A percentile compares a stretch with the other conserved stretches of the same genome.
Conservation (phyloP, 2,329 filamentous ascomycete species). For the Rhinocladiella mackenziei region DNA sequence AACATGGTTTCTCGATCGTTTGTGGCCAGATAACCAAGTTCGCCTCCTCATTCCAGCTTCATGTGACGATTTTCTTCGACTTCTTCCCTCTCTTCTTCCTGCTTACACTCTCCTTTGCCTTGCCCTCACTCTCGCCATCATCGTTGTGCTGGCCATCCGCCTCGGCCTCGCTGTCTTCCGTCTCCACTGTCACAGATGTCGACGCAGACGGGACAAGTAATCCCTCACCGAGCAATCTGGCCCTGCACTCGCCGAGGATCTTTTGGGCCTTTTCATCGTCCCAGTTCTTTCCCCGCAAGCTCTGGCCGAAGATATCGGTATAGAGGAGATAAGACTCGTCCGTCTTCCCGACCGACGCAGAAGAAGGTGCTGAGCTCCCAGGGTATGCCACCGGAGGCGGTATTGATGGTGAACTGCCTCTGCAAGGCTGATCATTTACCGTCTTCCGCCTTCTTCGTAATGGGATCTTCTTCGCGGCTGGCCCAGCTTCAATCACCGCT, state of each 20-base stretch:
- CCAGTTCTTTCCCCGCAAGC: constrained; percentile 13
- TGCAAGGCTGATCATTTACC: not conserved
- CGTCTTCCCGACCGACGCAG: not conserved
- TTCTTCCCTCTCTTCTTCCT: constrained; percentile 24
- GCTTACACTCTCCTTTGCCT: constrained; percentile 1
- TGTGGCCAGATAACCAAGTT: too few relatives aligned
- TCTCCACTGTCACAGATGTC: constrained; percentile 1
- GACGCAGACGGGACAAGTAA: constrained; percentile 9
- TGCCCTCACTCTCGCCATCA: constrained; percentile 1
- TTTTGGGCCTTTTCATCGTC: constrained; percentile 16
- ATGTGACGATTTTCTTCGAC: too few relatives aligned
- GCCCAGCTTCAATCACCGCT: constrained; percentile 25
- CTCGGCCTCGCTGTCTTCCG: constrained; percentile 16
- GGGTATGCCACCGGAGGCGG: not conserved
- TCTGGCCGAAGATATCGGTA: constrained; percentile 13
- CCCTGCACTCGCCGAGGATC: constrained; percentile 18
- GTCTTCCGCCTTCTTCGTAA: constrained; percentile 5
- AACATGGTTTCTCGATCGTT: too few relatives aligned
- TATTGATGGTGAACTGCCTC: not conserved
- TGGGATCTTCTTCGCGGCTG: constrained; percentile 16
- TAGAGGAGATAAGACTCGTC: constrained; percentile 2
- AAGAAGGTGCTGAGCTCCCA: not conserved
- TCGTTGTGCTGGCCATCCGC: too few relatives aligned
- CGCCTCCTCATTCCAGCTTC: too few relatives aligned
- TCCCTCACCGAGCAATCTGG: constrained; percentile 19